Evolutionary conservation across 2,329 filamentous ascomycete species (phyloP), one percentile per base, ranked within the genome.

Genomic region (Verticillium klebahnii): DNA sequence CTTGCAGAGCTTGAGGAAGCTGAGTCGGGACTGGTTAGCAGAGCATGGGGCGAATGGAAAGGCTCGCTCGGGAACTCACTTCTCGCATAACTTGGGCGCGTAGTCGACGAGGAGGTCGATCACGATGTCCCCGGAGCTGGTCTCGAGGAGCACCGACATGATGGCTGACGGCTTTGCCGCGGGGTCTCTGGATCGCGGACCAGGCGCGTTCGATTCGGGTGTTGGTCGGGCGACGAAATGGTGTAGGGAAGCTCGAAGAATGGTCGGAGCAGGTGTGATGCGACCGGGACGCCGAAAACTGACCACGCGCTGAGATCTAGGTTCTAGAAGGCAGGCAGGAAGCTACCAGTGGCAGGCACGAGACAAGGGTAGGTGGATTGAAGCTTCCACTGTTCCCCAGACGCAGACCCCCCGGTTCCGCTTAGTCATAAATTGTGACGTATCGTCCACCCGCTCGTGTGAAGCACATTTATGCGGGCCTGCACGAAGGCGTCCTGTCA

Each of bases 1-100:
- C 80, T 98, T 98, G 86, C 95, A 97, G 69, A 99, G 91, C 83
- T 99, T 98, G 62, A 99, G 82, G 76, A 99, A 98, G 83, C 92
- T 96, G 76, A 80, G 82, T 80, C 78, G 69, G 73, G 65, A 71
- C 64, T 74, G 73, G 80, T 89, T 80, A 88, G 85, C 79, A 71
- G 70, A 73, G 67, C 32, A 58, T 50, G 61, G 62, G 56, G 60
- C 55, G 58, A 40, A 36, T 37, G 25, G 31, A 17, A n/a, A 40
- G 36, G 19, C 7, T 45, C 36, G 63, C 62, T 58, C 36, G 55
- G 19, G 39, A n/a, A 83, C 90, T 82, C 81, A 96, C 92, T 98
- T 99, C 79, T 97, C 91, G 81, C 94, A 98, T 69, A 93, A 88
- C 75, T 89, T 94, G 1, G 94, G 95, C 50, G 92, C 91, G 72